A percentile compares a stretch with the other conserved stretches of the same genome.
These are phyloP conservation scores for Pythium phragmitis DNA, from an alignment of 352 stramenopile species.

Conservation along the genomic window DNA sequence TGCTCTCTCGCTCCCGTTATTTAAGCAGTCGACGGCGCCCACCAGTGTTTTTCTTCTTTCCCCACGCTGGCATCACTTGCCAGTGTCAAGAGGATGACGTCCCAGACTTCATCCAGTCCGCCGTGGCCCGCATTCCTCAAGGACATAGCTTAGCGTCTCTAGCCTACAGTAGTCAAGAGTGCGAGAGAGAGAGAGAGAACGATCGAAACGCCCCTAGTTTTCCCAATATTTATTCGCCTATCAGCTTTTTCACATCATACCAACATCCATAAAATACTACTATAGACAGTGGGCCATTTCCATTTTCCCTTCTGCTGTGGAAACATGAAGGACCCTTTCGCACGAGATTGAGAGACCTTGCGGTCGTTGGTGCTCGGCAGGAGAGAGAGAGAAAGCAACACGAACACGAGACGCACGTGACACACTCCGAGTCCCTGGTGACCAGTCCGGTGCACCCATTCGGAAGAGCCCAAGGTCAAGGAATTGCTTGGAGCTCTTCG, in stretches of 20 bases:
- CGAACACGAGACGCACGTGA: background rate
- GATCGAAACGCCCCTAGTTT: background rate
- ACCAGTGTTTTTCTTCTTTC: background rate
- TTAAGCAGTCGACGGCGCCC: slow-evolving; percentile 11
- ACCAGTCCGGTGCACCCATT: background rate
- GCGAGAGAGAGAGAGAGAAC: too few relatives aligned
- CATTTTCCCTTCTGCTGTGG: background rate
- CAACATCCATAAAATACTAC: too few relatives aligned
- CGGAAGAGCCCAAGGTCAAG: background rate
- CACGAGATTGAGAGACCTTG: too few relatives aligned
- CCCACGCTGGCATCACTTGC: too few relatives aligned
- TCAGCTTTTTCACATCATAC: background rate
- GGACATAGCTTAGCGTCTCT: too few relatives aligned
- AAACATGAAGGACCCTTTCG: too few relatives aligned
- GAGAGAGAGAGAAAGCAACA: too few relatives aligned
- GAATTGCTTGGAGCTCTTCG: background rate
- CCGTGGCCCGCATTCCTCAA: background rate
- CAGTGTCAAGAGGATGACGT: too few relatives aligned
- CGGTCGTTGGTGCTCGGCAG: too few relatives aligned
- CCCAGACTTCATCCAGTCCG: background rate
- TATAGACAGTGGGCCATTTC: background rate
- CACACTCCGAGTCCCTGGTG: background rate
- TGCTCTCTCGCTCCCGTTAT: background rate
- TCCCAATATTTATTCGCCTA: slow-evolving; percentile 10
- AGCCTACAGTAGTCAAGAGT: too few relatives aligned